phyloP scores from a whole-genome alignment of 2,329 filamentous ascomycete species.

The Corniculantispora saksenae region DNA sequence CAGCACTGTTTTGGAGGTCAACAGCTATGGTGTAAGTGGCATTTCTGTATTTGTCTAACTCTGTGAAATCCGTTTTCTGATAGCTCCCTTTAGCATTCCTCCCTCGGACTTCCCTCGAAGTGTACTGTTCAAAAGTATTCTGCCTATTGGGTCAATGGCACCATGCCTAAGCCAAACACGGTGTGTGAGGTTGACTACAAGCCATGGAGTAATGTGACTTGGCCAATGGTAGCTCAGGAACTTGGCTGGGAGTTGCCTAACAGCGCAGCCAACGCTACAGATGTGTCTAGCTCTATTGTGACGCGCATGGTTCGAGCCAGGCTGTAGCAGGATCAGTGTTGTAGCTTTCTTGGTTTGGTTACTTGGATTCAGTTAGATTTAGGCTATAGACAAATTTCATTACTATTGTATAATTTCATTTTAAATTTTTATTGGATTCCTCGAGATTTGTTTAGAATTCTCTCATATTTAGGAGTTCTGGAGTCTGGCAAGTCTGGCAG shows the following conservation, averaged over 20 bases:
- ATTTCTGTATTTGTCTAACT: neutral
- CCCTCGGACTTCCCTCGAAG: constrained; percentile 8
- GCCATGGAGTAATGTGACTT: constrained; percentile 14
- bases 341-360: neutral
- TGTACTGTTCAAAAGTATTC: constrained; percentile 16
- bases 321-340: neutral
- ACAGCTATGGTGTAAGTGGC: constrained; percentile 38
- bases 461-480: too few relatives aligned
- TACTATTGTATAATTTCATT: too few relatives aligned
- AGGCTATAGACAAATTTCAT: neutral
- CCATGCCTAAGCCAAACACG: constrained; percentile 11
- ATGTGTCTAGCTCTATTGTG: neutral
- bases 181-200: constrained; percentile 18
- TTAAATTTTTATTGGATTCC: too few relatives aligned
- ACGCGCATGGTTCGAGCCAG: neutral
- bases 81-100: neutral
- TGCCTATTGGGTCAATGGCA: constrained; percentile 20
- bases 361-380: neutral
- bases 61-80: neutral
- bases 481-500: too few relatives aligned
- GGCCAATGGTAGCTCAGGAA: neutral
- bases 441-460: too few relatives aligned
- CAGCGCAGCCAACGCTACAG: neutral
- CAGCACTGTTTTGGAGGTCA: constrained; percentile 39
- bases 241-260: neutral